These are phyloP conservation scores for Albatrellus ellisii DNA, from an alignment of 768 basidiomycete species.

Conservation along the genomic window DNA sequence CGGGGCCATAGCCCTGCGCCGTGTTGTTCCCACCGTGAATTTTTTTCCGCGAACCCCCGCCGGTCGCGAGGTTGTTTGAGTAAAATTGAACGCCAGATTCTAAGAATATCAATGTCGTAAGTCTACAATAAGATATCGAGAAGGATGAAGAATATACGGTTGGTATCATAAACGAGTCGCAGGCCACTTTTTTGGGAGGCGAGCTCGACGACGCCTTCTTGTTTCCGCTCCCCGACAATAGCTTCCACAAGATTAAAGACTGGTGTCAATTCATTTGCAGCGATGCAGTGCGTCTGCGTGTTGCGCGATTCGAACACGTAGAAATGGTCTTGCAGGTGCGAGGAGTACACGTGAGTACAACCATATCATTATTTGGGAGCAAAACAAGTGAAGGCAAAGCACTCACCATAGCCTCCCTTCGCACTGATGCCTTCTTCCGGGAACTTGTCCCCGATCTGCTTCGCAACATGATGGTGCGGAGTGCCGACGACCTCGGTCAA, in stretches of 20 bases:
- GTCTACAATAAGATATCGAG: neutral
- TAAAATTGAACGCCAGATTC: slow-evolving; percentile 72
- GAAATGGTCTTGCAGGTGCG: slow-evolving; percentile 40
- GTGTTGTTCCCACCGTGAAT: slow-evolving; percentile 66
- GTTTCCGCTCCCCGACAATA: slow-evolving; percentile 22
- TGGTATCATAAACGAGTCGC: slow-evolving; percentile 47
- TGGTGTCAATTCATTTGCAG: slow-evolving; percentile 27
- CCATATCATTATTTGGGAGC: neutral
- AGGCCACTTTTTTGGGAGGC: slow-evolving; percentile 46
- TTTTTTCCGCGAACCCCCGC: slow-evolving; percentile 47
- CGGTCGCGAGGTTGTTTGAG: slow-evolving; percentile 39
- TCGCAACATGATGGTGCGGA: slow-evolving; percentile 34
- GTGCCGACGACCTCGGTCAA: slow-evolving; percentile 34
- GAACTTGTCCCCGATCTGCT: slow-evolving; percentile 42
- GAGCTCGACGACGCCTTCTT: slow-evolving; percentile 37
- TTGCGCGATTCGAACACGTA: slow-evolving; percentile 34
- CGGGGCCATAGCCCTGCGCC: slow-evolving; percentile 27
- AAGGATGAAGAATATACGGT: slow-evolving; percentile 42
- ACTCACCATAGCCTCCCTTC: slow-evolving; percentile 41
- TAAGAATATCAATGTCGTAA: slow-evolving; percentile 15
- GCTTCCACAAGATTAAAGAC: slow-evolving; percentile 34
- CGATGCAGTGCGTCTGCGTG: slow-evolving; percentile 26
- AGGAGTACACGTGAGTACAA: neutral
- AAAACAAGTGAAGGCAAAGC: neutral
- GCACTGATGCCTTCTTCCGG: slow-evolving; percentile 21